Evolutionary conservation across 345 rosid species (phyloP).

Genomic region (Adansonia digitata): DNA sequence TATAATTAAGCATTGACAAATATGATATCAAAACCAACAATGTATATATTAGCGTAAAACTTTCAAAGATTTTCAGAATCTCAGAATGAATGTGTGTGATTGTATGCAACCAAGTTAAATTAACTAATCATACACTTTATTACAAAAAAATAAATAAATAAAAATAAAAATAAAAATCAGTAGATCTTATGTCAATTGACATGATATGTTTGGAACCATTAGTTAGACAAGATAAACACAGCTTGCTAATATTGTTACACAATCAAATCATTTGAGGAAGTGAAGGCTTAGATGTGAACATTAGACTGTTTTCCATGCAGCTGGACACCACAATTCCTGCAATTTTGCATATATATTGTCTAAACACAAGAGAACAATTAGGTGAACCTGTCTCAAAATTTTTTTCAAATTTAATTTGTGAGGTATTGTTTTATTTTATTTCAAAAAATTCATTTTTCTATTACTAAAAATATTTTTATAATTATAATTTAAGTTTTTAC

Average conservation of each 20-base stretch:
- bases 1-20: not conserved
- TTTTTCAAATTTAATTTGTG: too few relatives aligned
- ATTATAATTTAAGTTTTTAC: too few relatives aligned
- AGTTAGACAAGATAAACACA: not conserved
- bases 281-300: not conserved
- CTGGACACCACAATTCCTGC: not conserved
- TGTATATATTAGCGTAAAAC: not conserved
- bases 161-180: too few relatives aligned
- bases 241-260: not conserved
- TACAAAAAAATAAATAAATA: too few relatives aligned
- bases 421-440: too few relatives aligned
- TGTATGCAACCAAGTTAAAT: not conserved
- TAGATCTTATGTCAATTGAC: too few relatives aligned
- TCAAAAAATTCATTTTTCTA: too few relatives aligned
- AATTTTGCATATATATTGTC: not conserved
- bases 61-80: not conserved
- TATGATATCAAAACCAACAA: not conserved
- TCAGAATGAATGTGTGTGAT: not conserved
- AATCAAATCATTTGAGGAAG: not conserved
- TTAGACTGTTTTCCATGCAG: not conserved
- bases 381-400: too few relatives aligned
- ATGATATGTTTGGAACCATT: too few relatives aligned
- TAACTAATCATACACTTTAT: not conserved
- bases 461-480: too few relatives aligned
- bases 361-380: too few relatives aligned